These are phyloP conservation scores for Solanum etuberosum DNA, from an alignment of 257 asterid genomes.

Conservation along the genomic window DNA sequence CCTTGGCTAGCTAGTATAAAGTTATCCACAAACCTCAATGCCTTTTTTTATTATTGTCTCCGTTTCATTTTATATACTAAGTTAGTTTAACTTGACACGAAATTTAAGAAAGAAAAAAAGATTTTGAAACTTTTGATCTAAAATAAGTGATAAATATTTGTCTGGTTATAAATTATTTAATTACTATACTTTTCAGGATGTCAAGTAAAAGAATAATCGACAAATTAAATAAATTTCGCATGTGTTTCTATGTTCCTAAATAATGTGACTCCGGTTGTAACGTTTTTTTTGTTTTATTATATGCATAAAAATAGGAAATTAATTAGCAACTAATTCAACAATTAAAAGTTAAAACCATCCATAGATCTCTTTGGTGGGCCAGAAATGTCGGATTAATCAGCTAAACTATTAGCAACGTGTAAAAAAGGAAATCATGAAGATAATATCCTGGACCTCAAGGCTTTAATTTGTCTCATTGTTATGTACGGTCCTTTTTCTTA, in stretches of 20 bases:
- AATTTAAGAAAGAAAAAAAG: too few relatives aligned
- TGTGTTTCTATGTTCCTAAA: not conserved
- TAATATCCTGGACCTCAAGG: conserved; percentile 17
- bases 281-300: not conserved
- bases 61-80: too few relatives aligned
- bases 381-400: not conserved
- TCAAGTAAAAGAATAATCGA: not conserved
- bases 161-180: too few relatives aligned
- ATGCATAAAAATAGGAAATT: not conserved
- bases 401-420: not conserved
- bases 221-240: not conserved
- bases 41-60: too few relatives aligned
- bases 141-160: too few relatives aligned
- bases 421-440: conserved; percentile 6
- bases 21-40: not conserved
- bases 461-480: not conserved
- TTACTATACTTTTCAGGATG: not conserved
- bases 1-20: not conserved
- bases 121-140: too few relatives aligned
- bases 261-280: not conserved
- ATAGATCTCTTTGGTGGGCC: not conserved
- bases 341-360: not conserved
- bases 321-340: not conserved
- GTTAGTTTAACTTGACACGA: too few relatives aligned
- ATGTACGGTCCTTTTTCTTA: not conserved